Conservation (phyloP, 768 basidiomycete genomes). For the Boletellus ananas region DNA sequence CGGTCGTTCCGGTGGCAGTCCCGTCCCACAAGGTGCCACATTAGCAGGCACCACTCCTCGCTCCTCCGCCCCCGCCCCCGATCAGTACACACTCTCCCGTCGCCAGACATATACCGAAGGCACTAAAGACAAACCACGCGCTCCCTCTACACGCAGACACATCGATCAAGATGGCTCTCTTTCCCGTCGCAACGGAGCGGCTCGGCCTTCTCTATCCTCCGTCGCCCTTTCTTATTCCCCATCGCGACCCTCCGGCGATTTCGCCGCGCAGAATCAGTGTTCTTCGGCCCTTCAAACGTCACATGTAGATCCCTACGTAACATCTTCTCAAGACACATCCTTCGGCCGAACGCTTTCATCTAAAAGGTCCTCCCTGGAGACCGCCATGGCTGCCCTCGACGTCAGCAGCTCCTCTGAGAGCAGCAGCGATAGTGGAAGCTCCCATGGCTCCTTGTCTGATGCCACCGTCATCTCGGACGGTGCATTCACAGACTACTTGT, state of each 20-base stretch:
- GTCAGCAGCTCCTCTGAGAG: constrained; percentile 48
- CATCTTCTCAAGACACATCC: constrained; percentile 28
- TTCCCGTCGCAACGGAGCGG: constrained; percentile 44
- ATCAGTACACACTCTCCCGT: constrained; percentile 42
- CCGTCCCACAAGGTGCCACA: constrained; percentile 30
- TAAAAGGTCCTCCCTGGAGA: constrained; percentile 35
- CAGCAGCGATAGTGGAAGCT: constrained; percentile 52
- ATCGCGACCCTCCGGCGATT: constrained; percentile 21
- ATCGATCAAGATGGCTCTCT: constrained; percentile 50
- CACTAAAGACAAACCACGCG: constrained; percentile 51
- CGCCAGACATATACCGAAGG: constrained; percentile 51
- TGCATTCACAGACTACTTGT: constrained; percentile 85
- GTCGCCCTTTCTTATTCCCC: constrained; percentile 33
- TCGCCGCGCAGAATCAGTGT: constrained; percentile 15
- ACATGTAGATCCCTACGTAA: constrained; percentile 20
- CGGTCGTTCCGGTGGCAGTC: constrained; percentile 52
- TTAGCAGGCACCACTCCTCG: constrained; percentile 30
- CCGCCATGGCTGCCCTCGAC: constrained; percentile 37
- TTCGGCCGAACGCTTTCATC: constrained; percentile 33
- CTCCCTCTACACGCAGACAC: constrained; percentile 60
- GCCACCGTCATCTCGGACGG: constrained; percentile 82
- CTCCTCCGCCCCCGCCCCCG: constrained; percentile 35
- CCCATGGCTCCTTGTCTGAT: constrained; percentile 58
- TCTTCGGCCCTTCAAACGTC: constrained; percentile 18
- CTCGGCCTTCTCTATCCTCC: constrained; percentile 43